A percentile compares a stretch with the other conserved stretches of the same genome.
Evolutionary conservation across 2,329 filamentous ascomycete species (phyloP).

Genomic region (Neurospora crassa): DNA sequence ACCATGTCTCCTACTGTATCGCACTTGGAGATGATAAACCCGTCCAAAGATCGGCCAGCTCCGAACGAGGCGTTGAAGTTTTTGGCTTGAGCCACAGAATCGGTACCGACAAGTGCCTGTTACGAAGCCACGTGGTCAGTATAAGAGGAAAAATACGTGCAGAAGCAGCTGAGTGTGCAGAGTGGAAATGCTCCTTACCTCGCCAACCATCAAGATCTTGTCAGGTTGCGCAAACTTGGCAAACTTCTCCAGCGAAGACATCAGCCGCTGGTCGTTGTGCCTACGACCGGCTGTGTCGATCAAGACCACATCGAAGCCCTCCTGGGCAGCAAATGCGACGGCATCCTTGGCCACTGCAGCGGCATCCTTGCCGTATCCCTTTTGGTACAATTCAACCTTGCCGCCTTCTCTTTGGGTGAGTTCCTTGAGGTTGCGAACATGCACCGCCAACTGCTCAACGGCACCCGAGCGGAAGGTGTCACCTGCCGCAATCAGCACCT

Average conservation of each 20-base stretch:
- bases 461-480: conserved; percentile 97
- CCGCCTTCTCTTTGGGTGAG: conserved; percentile 76
- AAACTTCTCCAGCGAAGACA: conserved; percentile 96
- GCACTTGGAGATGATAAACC: conserved; percentile 97
- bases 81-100: conserved; percentile 87
- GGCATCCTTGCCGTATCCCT: conserved; percentile 95
- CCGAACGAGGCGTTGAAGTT: conserved; percentile 96
- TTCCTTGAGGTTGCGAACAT: conserved; percentile 88
- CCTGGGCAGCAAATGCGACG: conserved; percentile 65
- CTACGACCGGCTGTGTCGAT: conserved; percentile 93
- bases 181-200: conserved; percentile 26
- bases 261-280: conserved; percentile 91
- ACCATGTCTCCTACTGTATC: conserved; percentile 99
- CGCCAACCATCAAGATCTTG: conserved; percentile 93
- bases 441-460: conserved; percentile 92
- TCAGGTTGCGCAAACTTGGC: conserved; percentile 92
- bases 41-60: conserved; percentile 68
- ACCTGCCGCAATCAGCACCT: conserved; percentile 85
- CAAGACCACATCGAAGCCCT: conserved; percentile 83
- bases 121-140: conserved; percentile 7
- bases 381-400: conserved; percentile 84
- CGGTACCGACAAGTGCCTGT: conserved; percentile 82
- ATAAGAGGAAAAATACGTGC: neutral
- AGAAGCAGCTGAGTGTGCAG: neutral
- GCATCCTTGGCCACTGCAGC: conserved; percentile 93